Evolutionary conservation across 345 rosid species (phyloP), one percentile per base, ranked within the genome.

Genomic region (Geranium rotundifolium): DNA sequence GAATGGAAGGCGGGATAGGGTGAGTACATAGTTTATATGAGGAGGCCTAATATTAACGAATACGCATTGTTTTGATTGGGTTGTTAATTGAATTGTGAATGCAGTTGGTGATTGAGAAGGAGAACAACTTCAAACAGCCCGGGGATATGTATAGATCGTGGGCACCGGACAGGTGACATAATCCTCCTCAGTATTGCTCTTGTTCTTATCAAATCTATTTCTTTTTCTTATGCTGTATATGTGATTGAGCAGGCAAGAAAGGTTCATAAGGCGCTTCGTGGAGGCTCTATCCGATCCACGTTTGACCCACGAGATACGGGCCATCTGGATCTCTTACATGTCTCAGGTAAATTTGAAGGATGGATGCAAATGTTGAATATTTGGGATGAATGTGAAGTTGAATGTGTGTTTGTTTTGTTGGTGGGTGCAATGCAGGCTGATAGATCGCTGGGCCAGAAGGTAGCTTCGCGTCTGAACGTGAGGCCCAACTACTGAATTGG

Each of bases 71-170:
- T 5, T 16, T 7, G 23, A 57, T 19, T 17, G 17, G 30, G 13
- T 37, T 23, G 27, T 2, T 23, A 23, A 23, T 23, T 23, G 27
- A 23, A 23, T 69, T 20, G 60, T 68, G 56, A 29, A 55, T 68
- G 69, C 84, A 93, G 97, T 71, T 85, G 77, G 70, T 93, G 29
- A 88, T 84, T 63, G 76, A 50, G 54, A 90, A 93, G 76, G 96
- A 85, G 80, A 93, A 90, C 81, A 90, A 93, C 85, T 90, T 93
- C 80, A 80, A 93, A 73, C 90, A 93, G 73, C 92, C 97, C 17
- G 95, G 96, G 29, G 96, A 88, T 71, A 86, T 91, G 75, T 90
- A 80, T 80, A 71, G 87, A 16, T 79, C 97, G 4, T 93, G 83
- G 84, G 69, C 71, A 62, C 78, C 90, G 1, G 91, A 86, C 78